These are phyloP conservation scores for Phytophthora macrochlamydospora DNA, from an alignment of 352 stramenopile species.

Conservation along the genomic window DNA sequence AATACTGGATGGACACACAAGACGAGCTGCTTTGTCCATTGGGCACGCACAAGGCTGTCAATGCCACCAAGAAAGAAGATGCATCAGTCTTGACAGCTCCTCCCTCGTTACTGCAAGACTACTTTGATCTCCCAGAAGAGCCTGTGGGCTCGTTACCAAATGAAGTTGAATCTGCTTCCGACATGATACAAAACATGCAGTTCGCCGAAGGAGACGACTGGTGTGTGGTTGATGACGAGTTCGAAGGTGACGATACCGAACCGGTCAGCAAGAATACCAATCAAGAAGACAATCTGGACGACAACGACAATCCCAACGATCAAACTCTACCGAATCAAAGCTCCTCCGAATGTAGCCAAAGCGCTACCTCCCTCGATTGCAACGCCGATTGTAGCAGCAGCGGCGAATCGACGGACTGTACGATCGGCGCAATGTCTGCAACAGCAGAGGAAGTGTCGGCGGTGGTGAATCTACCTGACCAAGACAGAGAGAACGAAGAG, in stretches of 20 bases:
- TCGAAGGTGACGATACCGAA: not conserved
- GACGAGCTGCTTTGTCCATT: constrained; percentile 66
- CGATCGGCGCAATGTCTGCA: not conserved
- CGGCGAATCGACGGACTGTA: not conserved
- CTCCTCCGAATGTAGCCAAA: not conserved
- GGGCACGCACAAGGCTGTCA: constrained; percentile 62
- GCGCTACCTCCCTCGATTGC: not conserved
- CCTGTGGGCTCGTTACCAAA: not conserved
- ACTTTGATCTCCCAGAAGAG: constrained; percentile 23
- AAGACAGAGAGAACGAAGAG: constrained; percentile 25
- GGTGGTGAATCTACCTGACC: constrained; percentile 9
- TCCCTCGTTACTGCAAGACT: constrained; percentile 18
- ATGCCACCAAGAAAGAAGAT: constrained; percentile 26
- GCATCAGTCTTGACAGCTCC: constrained; percentile 1
- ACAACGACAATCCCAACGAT: not conserved
- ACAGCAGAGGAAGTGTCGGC: constrained; percentile 12
- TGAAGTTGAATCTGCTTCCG: constrained; percentile 12
- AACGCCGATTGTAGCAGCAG: not conserved
- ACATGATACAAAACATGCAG: constrained; percentile 11
- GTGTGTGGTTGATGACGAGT: constrained; percentile 27
- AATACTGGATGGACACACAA: constrained; percentile 68
- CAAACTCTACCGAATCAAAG: not conserved
- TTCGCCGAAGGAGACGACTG: constrained; percentile 31
- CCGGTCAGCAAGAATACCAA: no score
- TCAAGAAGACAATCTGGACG: not conserved